These are phyloP conservation scores for Epichloe typhina DNA, from an alignment of 2,329 filamentous ascomycete species.

Conservation along the genomic window DNA sequence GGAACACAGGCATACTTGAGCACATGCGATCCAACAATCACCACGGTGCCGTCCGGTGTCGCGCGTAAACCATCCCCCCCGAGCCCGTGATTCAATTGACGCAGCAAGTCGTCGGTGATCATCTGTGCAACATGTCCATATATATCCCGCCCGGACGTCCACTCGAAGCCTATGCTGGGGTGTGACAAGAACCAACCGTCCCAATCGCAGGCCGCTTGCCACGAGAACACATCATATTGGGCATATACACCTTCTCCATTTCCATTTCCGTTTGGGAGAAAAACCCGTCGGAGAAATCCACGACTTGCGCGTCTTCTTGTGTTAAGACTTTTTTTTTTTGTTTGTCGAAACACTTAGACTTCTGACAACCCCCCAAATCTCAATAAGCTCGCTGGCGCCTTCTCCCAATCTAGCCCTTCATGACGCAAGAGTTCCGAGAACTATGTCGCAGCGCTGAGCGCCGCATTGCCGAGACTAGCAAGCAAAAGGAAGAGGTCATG, in stretches of 20 bases:
- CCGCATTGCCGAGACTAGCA: background rate
- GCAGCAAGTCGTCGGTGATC: background rate
- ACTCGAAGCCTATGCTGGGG: background rate
- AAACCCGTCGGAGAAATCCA: background rate
- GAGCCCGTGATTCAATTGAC: constrained; percentile 11
- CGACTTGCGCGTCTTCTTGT: background rate
- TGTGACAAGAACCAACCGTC: background rate
- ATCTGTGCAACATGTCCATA: background rate
- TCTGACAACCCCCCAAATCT: background rate
- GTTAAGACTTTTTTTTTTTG: background rate
- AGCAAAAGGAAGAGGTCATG: constrained; percentile 2
- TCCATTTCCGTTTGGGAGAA: background rate
- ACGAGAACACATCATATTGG: background rate
- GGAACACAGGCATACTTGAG: background rate
- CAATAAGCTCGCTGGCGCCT: background rate
- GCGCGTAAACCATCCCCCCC: background rate
- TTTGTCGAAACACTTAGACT: background rate
- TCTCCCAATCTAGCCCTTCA: background rate
- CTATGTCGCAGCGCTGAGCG: background rate
- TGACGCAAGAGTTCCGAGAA: background rate
- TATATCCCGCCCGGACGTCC: background rate
- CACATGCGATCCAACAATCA: background rate
- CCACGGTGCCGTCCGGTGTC: background rate
- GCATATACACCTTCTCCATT: background rate
- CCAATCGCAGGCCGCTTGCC: constrained; percentile 2